Evolutionary conservation across 441 rosid genomes (phyloP), one percentile per base, ranked within the genome.

Genomic region (Biscutella laevigata): DNA sequence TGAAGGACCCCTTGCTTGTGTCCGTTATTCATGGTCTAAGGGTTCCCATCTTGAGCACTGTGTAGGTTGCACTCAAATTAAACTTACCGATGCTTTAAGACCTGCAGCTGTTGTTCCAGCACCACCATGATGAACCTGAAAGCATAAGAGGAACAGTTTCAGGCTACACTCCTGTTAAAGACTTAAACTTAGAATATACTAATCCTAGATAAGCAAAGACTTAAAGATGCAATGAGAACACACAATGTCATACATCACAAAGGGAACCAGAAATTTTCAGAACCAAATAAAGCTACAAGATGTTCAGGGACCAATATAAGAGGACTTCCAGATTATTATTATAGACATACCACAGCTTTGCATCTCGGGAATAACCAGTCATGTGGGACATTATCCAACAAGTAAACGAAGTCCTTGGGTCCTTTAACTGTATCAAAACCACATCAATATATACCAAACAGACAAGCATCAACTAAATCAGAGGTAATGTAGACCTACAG

Each of bases 41-140:
- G n/a, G n/a, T n/a, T 41, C 42, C 3, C 43, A 42, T 53, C 25
- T 46, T 46, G 56, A 20, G 55, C 45, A 26, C 12, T 9, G 39
- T n/a, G n/a, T n/a, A n/a, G n/a, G n/a, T n/a, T n/a, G n/a, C n/a
- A n/a, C n/a, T n/a, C n/a, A n/a, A n/a, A 21, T 35, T 22, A 40
- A 37, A 32, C 41, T n/a, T 82, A 92, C 99, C 14, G 95, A 83
- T 53, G 99, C 95, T 82, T 71, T 86, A 55, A 92, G 95, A 69
- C 97, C 95, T 38, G 99, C 97, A 70, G 99, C 97, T 7, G 97
- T 86, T 57, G 99, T 92, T 52, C 97, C 97, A 56, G 97, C 97
- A 69, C 99, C 97, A 53, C 99, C 99, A 48, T 89, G 99, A 77
- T 88, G 98, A 70, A 92, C 98, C 96, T 91, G 65, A 64, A 69